Evolutionary conservation across 164 flowering plant genomes (phyloP).

Genomic region (grape (Vitis vinifera)): DNA sequence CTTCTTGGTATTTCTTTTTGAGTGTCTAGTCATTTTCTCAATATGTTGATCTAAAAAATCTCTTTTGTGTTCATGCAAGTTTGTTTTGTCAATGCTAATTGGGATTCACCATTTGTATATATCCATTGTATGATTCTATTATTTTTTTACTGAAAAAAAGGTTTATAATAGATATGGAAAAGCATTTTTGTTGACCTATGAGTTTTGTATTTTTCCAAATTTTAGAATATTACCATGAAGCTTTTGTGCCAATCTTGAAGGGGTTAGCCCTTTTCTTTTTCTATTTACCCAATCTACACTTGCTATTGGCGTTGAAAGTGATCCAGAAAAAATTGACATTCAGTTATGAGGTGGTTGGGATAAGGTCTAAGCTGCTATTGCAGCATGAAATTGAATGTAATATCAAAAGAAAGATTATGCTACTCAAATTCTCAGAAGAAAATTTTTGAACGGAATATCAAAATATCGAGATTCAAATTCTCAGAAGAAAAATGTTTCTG

Average conservation of each 20-base stretch:
- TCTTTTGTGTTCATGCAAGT: constrained; percentile 88
- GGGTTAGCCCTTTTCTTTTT: background rate
- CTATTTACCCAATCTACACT: no score
- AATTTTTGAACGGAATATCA: no score
- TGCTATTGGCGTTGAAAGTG: background rate
- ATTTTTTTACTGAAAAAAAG: background rate
- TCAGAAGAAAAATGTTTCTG: no score
- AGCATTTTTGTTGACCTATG: background rate
- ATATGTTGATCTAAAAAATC: constrained; percentile 49
- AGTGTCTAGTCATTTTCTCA: background rate
- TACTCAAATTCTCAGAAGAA: no score
- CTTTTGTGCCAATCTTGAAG: constrained; percentile 1
- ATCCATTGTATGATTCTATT: constrained; percentile 34
- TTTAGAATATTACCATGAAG: background rate
- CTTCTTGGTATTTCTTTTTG: background rate
- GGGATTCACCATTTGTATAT: constrained; percentile 43
- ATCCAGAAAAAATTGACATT: no score
- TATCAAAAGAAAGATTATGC: no score
- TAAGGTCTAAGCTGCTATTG: no score
- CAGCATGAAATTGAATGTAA: no score
- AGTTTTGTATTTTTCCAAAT: constrained; percentile 2
- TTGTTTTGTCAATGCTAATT: constrained; percentile 59
- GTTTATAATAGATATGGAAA: constrained; percentile 12
- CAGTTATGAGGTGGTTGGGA: no score
- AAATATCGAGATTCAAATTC: no score